These are phyloP conservation scores for Turnera subulata DNA, from an alignment of 345 rosid species.

Conservation along the genomic window DNA sequence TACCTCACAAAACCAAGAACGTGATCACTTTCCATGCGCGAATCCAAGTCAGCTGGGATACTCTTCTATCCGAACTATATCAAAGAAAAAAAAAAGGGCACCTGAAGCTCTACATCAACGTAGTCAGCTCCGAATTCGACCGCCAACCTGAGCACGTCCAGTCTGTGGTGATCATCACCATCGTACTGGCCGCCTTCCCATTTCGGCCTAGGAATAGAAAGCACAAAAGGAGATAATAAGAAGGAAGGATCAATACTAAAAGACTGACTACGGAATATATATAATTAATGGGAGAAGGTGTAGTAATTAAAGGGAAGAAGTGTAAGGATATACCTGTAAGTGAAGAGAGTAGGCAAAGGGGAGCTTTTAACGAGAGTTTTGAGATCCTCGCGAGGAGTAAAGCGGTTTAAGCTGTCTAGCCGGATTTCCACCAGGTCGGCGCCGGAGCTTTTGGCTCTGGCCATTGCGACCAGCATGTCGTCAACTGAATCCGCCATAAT, in stretches of 20 bases:
- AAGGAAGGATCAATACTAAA: not conserved
- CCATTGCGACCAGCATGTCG: slow-evolving; percentile 43
- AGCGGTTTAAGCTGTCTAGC: slow-evolving; percentile 55
- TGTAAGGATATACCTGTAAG: slow-evolving; percentile 56
- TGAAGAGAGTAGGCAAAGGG: slow-evolving; percentile 77
- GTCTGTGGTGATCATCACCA: slow-evolving; percentile 69
- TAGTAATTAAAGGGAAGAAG: not conserved
- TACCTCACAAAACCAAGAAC: too few species aligned
- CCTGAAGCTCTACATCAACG: slow-evolving; percentile 94
- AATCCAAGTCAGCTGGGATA: too few species aligned
- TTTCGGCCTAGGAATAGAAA: slow-evolving; percentile 49
- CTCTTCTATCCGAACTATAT: too few species aligned
- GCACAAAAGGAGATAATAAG: too few species aligned
- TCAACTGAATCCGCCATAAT: slow-evolving; percentile 64
- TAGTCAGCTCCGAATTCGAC: slow-evolving; percentile 95
- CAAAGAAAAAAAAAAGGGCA: slow-evolving; percentile 14
- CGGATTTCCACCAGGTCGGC: slow-evolving; percentile 90
- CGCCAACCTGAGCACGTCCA: slow-evolving; percentile 66
- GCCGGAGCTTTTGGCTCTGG: slow-evolving; percentile 54
- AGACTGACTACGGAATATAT: too few species aligned
- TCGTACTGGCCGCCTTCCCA: slow-evolving; percentile 97
- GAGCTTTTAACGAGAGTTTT: slow-evolving; percentile 43
- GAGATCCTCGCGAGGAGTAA: slow-evolving; percentile 45
- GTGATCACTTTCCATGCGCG: not conserved
- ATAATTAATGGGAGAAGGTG: too few species aligned